A percentile compares a stretch with the other conserved stretches of the same genome.
Evolutionary conservation across 78 protist genomes (phyloP).

Genomic region (Tieghemostelium lacteum): DNA sequence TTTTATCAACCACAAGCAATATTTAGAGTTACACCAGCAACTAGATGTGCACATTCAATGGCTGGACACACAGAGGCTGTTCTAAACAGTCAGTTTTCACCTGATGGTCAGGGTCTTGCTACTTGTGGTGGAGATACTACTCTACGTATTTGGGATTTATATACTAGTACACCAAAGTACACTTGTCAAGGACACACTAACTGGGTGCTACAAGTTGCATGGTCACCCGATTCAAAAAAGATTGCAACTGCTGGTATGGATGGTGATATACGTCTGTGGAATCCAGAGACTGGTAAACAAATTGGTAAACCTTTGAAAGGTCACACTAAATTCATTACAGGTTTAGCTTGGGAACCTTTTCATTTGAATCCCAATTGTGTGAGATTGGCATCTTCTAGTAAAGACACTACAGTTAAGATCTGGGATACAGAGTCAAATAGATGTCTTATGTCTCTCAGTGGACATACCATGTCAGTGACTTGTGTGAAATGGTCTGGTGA

Average conservation of each 20-base stretch:
- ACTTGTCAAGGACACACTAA: constrained; percentile 87
- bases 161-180: constrained; percentile 89
- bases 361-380: constrained; percentile 89
- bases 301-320: constrained; percentile 53
- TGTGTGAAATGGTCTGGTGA: constrained; percentile 97
- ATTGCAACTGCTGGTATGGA: constrained; percentile 95
- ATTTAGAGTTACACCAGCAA: constrained; percentile 93
- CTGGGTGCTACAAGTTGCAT: constrained; percentile 94
- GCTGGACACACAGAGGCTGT: constrained; percentile 95
- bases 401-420: constrained; percentile 93
- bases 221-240: constrained; percentile 94
- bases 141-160: constrained; percentile 97
- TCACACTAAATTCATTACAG: constrained; percentile 91
- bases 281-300: constrained; percentile 78
- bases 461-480: constrained; percentile 95
- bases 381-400: constrained; percentile 87
- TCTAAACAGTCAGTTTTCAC: constrained; percentile 88
- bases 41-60: constrained; percentile 91
- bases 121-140: constrained; percentile 94
- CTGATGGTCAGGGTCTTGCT: constrained; percentile 94
- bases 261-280: constrained; percentile 89
- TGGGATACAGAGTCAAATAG: constrained; percentile 89
- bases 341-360: constrained; percentile 97
- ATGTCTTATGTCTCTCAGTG: constrained; percentile 69
- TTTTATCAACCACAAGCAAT: constrained; percentile 95